Percentiles rank a stretch among this genome's conserved stretches.
These are phyloP conservation scores for Talaromyces atroroseus DNA, from an alignment of 2,329 filamentous ascomycete species.

Conservation along the genomic window DNA sequence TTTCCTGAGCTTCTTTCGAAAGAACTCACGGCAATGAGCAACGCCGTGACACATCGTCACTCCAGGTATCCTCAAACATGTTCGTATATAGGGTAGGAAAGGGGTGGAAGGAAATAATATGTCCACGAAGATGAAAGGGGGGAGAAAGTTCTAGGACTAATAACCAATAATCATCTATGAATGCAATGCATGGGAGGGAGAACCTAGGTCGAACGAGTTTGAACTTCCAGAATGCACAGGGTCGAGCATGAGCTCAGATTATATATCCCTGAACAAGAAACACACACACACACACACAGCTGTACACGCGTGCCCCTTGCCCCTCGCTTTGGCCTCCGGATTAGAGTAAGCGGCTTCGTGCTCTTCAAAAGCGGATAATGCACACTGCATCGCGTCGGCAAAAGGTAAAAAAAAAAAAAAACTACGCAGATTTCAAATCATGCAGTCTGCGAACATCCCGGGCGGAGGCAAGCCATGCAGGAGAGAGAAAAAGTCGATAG, in stretches of 20 bases:
- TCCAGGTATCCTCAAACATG: conserved; percentile 29
- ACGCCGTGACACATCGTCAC: conserved; percentile 26
- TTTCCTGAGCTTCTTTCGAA: not conserved
- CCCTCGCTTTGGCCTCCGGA: conserved; percentile 16
- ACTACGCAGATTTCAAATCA: not conserved
- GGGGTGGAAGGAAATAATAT: not conserved
- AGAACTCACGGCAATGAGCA: conserved; percentile 33
- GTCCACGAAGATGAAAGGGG: not conserved
- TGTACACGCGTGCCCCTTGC: too few species aligned
- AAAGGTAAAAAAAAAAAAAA: not conserved
- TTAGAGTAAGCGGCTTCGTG: conserved; percentile 14
- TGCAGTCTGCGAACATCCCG: conserved; percentile 1
- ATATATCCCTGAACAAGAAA: conserved; percentile 9
- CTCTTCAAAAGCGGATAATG: conserved; percentile 12
- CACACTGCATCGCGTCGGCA: not conserved
- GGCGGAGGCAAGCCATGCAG: conserved; percentile 10
- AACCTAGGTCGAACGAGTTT: not conserved
- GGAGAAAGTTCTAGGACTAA: conserved; percentile 8
- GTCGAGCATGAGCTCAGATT: conserved; percentile 12
- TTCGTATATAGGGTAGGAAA: conserved; percentile 14
- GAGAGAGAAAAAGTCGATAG: conserved; percentile 10
- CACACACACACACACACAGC: conserved; percentile 12
- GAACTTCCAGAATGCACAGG: not conserved
- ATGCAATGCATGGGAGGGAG: conserved; percentile 9
- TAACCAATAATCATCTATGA: not conserved